Evolutionary conservation across 768 basidiomycete genomes (phyloP).

Genomic region (Mycena haematopus): DNA sequence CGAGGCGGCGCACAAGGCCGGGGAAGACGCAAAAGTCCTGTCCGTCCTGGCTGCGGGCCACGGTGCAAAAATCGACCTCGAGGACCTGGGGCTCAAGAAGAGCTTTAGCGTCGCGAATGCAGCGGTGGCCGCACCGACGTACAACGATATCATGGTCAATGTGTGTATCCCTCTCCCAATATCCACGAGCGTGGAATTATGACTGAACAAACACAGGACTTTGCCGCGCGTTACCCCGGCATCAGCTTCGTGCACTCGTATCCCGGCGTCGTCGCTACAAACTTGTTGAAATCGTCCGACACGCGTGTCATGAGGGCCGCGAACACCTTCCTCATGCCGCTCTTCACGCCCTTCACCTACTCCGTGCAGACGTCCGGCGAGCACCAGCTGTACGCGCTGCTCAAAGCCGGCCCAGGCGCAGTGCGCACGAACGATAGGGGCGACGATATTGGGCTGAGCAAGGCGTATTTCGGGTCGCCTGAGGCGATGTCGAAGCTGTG

Average conservation of each 20-base stretch:
- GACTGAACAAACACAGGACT: conserved; percentile 42
- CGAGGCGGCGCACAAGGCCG: conserved; percentile 45
- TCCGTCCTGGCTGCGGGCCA: conserved; percentile 45
- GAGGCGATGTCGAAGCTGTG: conserved; percentile 24
- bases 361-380: conserved; percentile 22
- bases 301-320: background rate
- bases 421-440: conserved; percentile 21
- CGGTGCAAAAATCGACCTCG: conserved; percentile 44
- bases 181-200: too few species aligned
- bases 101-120: conserved; percentile 43
- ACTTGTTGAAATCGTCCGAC: conserved; percentile 11
- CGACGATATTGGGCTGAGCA: conserved; percentile 17
- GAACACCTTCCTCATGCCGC: background rate
- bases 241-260: conserved; percentile 45
- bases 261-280: conserved; percentile 32
- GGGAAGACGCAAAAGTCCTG: conserved; percentile 57
- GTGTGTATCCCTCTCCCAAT: too few species aligned
- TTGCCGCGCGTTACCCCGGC: conserved; percentile 38
- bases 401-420: conserved; percentile 19
- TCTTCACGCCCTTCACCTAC: conserved; percentile 18
- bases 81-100: conserved; percentile 58
- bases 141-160: conserved; percentile 60
- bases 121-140: conserved; percentile 44
- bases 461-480: conserved; percentile 10
- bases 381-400: conserved; percentile 24